Evolutionary conservation across 257 asterid genomes (phyloP).

Genomic region (Datura wrightii): DNA sequence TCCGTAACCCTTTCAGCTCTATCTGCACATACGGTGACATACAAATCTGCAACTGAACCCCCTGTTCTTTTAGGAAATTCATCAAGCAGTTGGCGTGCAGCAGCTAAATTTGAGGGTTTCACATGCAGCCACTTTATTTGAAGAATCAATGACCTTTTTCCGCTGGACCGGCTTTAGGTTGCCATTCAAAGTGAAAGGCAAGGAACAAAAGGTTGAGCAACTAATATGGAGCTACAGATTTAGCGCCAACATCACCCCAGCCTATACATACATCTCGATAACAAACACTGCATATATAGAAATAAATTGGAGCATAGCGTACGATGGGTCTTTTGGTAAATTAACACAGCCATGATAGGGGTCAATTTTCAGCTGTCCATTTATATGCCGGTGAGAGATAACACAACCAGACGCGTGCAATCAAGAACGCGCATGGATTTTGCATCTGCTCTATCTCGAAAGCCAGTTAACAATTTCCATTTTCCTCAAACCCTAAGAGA

Average conservation of each 20-base stretch:
- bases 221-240: not conserved
- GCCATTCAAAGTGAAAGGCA: constrained; percentile 13
- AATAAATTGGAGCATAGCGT: not conserved
- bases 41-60: not conserved
- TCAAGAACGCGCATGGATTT: constrained; percentile 56
- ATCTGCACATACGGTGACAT: not conserved
- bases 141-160: not conserved
- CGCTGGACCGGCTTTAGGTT: not conserved
- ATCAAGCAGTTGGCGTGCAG: constrained; percentile 33
- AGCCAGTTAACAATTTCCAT: constrained; percentile 37
- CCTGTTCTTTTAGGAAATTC: constrained; percentile 28
- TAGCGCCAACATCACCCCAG: not conserved
- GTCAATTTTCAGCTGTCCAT: constrained; percentile 12
- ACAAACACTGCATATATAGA: not conserved
- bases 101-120: not conserved
- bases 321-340: constrained; percentile 21
- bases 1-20: not conserved
- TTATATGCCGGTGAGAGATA: constrained; percentile 9
- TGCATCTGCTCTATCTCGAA: constrained; percentile 38
- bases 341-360: not conserved
- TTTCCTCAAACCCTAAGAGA: constrained; percentile 30
- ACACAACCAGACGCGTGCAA: constrained; percentile 35
- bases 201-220: constrained; percentile 7
- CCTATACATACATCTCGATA: not conserved
- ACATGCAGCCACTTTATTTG: not conserved